Percentiles rank a stretch among this genome's conserved stretches.
These are phyloP conservation scores for Henningerozyma blattae DNA, from an alignment of 805 yeast species.

Conservation along the genomic window DNA sequence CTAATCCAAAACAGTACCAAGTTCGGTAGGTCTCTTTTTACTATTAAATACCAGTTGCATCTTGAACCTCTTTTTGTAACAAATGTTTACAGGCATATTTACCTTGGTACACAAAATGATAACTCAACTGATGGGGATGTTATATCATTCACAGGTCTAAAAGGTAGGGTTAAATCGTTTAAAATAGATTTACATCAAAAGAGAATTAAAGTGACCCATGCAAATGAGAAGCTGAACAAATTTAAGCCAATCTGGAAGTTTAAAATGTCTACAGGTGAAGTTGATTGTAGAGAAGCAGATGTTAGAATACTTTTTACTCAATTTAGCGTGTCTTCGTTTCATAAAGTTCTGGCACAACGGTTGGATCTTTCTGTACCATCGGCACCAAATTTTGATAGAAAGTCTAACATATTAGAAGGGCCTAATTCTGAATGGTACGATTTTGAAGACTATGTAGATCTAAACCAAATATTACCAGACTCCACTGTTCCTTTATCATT, in stretches of 20 bases:
- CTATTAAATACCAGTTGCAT: constrained; percentile 62
- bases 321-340: constrained; percentile 44
- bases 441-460: constrained; percentile 60
- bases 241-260: constrained; percentile 38
- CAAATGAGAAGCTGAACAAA: constrained; percentile 33
- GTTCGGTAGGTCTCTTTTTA: constrained; percentile 57
- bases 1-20: constrained; percentile 34
- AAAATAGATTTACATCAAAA: constrained; percentile 53
- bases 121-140: constrained; percentile 36
- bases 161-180: constrained; percentile 39
- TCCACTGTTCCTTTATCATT: constrained; percentile 30
- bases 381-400: constrained; percentile 3
- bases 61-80: constrained; percentile 58
- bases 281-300: constrained; percentile 59
- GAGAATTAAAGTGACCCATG: constrained; percentile 29
- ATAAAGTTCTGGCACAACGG: constrained; percentile 18
- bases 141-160: constrained; percentile 48
- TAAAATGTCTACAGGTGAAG: constrained; percentile 54
- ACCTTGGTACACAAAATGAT: neutral
- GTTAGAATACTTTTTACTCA: constrained; percentile 52
- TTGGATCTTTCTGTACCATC: constrained; percentile 16
- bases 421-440: constrained; percentile 50
- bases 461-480: constrained; percentile 38
- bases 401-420: constrained; percentile 1
- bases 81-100: constrained; percentile 44